Conservation (phyloP, 2,329 filamentous ascomycete species). For the Ramularia endophylla region DNA sequence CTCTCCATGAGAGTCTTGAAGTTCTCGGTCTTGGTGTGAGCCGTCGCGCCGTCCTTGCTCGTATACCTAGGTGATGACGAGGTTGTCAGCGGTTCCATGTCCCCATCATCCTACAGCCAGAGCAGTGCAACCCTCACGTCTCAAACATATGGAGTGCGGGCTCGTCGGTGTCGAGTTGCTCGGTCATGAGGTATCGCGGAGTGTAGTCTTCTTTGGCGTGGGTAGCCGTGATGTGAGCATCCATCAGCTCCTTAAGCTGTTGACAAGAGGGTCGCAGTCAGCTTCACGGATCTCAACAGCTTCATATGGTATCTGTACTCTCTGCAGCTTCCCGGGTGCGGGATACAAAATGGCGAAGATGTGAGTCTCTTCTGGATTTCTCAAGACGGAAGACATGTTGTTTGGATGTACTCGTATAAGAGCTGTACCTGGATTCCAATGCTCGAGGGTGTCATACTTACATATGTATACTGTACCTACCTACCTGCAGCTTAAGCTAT, state of each 20-base stretch:
- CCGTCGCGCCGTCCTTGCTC: conserved; percentile 13
- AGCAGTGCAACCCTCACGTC: conserved; percentile 15
- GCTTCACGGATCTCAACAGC: conserved; percentile 1
- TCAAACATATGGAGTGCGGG: conserved; percentile 20
- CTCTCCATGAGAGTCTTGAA: conserved; percentile 16
- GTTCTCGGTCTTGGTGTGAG: conserved; percentile 15
- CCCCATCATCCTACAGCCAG: no score
- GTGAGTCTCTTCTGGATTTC: conserved; percentile 1
- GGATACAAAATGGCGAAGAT: conserved; percentile 18
- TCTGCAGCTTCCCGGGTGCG: conserved; percentile 11
- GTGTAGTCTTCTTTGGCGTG: conserved; percentile 20
- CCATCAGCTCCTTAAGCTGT: conserved; percentile 15
- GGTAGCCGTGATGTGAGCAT: conserved; percentile 10
- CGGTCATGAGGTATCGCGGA: conserved; percentile 18
- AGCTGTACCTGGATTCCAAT: no score
- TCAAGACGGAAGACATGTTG: no score
- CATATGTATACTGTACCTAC: no score
- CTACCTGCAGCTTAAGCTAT: no score
- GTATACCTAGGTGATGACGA: conserved; percentile 10
- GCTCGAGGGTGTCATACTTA: no score
- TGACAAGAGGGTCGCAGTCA: background rate
- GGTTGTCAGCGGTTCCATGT: no score
- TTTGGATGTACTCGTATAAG: no score
- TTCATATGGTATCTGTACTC: conserved; percentile 12
- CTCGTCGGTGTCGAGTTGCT: conserved; percentile 16